Evolutionary conservation across 345 rosid species (phyloP).

Genomic region (Psidium friedrichsthalianum): DNA sequence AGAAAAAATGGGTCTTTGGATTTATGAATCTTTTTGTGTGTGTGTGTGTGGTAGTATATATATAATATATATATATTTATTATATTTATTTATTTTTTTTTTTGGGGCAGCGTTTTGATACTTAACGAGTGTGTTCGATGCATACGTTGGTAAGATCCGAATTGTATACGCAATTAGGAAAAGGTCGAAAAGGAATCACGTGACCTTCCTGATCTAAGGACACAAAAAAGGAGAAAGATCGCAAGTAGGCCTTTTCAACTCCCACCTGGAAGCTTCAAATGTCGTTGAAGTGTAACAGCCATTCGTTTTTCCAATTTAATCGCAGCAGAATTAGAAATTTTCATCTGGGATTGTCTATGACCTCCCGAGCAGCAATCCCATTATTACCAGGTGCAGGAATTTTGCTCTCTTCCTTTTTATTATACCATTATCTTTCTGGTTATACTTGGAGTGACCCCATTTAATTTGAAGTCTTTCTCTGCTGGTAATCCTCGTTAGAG

Average conservation of each 20-base stretch:
- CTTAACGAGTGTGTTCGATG: neutral
- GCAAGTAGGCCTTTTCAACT: neutral
- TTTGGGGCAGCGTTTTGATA: too few relatives aligned
- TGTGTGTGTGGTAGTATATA: too few relatives aligned
- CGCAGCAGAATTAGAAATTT: neutral
- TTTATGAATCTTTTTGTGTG: too few relatives aligned
- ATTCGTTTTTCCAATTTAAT: neutral
- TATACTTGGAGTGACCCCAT: neutral
- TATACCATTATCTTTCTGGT: neutral
- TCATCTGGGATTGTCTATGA: neutral
- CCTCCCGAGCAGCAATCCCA: neutral
- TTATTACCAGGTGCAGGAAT: neutral
- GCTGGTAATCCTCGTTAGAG: neutral
- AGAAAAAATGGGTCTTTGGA: neutral
- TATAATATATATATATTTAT: too few relatives aligned
- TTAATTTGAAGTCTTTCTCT: neutral
- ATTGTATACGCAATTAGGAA: neutral
- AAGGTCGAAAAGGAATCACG: neutral
- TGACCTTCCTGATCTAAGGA: neutral
- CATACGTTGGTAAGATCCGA: neutral
- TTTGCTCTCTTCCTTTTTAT: neutral
- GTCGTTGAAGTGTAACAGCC: neutral
- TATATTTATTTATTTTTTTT: too few relatives aligned
- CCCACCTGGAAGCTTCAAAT: neutral
- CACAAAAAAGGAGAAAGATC: neutral